A percentile compares a stretch with the other conserved stretches of the same genome.
phyloP scores from a whole-genome alignment of 2,329 filamentous ascomycete species.

The Tolypocladium paradoxum region DNA sequence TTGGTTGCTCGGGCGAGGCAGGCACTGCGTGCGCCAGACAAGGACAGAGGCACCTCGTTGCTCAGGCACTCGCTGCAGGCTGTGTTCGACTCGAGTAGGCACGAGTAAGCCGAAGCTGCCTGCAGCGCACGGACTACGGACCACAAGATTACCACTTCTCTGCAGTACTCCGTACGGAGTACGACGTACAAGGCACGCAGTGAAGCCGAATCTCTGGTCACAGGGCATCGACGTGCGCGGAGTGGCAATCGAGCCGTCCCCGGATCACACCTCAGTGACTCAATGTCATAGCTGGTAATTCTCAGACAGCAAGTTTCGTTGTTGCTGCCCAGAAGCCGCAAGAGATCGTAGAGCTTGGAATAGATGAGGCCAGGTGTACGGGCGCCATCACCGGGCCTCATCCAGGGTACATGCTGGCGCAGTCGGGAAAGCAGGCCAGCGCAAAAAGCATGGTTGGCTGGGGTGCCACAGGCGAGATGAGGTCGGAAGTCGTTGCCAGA shows the following conservation, averaged over 20 bases:
- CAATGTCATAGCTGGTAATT: background rate
- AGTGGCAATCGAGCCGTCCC: background rate
- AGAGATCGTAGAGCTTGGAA: too few species aligned
- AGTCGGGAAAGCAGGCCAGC: background rate
- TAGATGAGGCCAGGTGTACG: too few species aligned
- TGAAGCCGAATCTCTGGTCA: background rate
- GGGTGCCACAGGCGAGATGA: slow-evolving; percentile 3
- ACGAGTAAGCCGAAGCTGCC: background rate
- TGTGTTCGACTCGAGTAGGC: background rate
- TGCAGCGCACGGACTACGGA: background rate
- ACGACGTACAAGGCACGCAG: background rate
- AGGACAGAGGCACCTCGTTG: background rate
- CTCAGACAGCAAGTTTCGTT: background rate
- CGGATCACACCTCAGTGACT: background rate
- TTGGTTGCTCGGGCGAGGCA: background rate
- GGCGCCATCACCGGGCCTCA: background rate
- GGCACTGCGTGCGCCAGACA: background rate
- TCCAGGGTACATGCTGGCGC: background rate
- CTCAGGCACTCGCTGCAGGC: background rate
- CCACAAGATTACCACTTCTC: background rate
- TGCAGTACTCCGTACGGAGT: too few species aligned
- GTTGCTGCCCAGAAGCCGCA: background rate
- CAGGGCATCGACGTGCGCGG: background rate
- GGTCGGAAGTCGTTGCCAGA: slow-evolving; percentile 5
- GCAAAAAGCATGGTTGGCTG: background rate